Percentiles rank a stretch among this genome's conserved stretches.
Evolutionary conservation across 164 flowering plant genomes (phyloP).

Genomic region (Magnolia changhungtana): DNA sequence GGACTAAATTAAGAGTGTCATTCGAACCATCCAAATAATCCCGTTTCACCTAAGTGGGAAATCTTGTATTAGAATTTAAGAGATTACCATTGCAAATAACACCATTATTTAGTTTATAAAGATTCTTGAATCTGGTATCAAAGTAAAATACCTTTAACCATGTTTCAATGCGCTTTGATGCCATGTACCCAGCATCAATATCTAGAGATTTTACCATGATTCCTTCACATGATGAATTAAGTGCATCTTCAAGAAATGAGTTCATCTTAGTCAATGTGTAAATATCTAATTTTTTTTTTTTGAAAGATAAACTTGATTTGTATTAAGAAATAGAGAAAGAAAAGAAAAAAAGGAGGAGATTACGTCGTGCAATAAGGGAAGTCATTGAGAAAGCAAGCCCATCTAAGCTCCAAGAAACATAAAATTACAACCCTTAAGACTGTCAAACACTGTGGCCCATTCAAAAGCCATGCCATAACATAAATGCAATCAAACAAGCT

Average conservation of each 20-base stretch:
- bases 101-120: not conserved
- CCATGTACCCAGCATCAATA: constrained; percentile 75
- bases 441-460: too few relatives aligned
- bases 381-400: too few relatives aligned
- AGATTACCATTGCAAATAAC: not conserved
- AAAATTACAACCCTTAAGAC: too few relatives aligned
- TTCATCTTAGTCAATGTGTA: constrained; percentile 54
- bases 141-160: constrained; percentile 75
- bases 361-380: too few relatives aligned
- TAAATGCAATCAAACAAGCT: too few relatives aligned
- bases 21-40: constrained; percentile 80
- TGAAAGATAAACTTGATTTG: too few relatives aligned
- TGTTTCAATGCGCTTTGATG: constrained; percentile 79
- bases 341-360: too few relatives aligned
- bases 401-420: too few relatives aligned
- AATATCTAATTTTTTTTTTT: too few relatives aligned
- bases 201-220: constrained; percentile 83
- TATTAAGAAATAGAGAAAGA: too few relatives aligned
- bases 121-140: constrained; percentile 1
- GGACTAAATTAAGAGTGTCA: constrained; percentile 86
- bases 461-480: too few relatives aligned
- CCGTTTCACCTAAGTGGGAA: constrained; percentile 62
- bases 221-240: constrained; percentile 85
- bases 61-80: not conserved
- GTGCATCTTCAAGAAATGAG: constrained; percentile 66